Evolutionary conservation across 805 yeast genomes (phyloP), one percentile per base, ranked within the genome.

Genomic region (Saccharomycopsis sp.): DNA sequence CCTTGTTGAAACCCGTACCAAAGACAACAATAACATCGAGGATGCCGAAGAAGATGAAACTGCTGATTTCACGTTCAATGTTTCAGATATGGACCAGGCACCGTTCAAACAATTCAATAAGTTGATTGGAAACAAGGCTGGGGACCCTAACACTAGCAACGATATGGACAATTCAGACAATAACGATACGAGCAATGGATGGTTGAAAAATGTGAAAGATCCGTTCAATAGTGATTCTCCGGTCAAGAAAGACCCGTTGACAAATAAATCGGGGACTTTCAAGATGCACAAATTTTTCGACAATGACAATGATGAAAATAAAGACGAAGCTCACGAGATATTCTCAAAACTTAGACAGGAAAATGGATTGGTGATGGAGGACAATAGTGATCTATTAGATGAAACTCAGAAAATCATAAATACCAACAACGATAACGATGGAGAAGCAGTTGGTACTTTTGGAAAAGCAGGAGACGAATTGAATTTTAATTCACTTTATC

Each of bases 11-110:
- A 75, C 72, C 18, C 77, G 69, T 2, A 79, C 73, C 2, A 79
- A 72, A 1, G 79, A 71, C 1, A 76, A 72, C 2, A 78, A 73
- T 15, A 79, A 74, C 2, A 78, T 71, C 5, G 76, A 72, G 2
- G 79, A 74, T 12, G 78, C 71, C 3, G 83, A 78, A 29, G 78
- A 77, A 7, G 84, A 79, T 23, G 66, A 50, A 24, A 40, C 54
- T 4, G 23, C 24, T 3, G 37, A 51, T 8, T n/a, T 37, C 20
- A 8, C 40, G 5, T 44, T 54, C 29, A 57, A 37, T 48, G 15
- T 53, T 14, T 37, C 58, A 3, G 59, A 60, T 29, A 47, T 52
- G 9, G 59, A 63, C 58, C 68, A 66, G 46, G 63, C 69, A 1
- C 68, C 71, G 0, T 61, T 63, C 52, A 63, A 60, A 16, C 50